A percentile compares a stretch with the other conserved stretches of the same genome.
phyloP scores from a whole-genome alignment of 73 alveolate genomes.

The Halteria grandinella region DNA sequence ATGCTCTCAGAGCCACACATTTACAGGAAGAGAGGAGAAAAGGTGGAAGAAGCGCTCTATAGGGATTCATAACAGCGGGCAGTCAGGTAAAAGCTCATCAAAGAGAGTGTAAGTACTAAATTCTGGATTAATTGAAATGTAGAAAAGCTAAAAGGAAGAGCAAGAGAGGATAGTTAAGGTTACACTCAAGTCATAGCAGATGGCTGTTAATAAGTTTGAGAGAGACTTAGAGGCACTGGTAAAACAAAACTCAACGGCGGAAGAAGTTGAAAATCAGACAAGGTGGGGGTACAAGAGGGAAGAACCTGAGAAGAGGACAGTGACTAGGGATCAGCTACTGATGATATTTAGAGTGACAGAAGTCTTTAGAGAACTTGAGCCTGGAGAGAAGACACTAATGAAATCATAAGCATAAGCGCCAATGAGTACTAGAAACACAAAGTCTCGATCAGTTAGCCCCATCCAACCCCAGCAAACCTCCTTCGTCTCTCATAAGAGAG shows the following conservation, averaged over 20 bases:
- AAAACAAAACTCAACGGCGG: neutral
- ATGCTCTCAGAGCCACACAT: constrained; percentile 32
- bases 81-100: constrained; percentile 18
- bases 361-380: constrained; percentile 1
- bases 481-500: neutral
- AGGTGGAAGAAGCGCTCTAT: constrained; percentile 32
- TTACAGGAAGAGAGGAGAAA: constrained; percentile 21
- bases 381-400: neutral
- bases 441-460: neutral
- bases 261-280: neutral
- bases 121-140: no score
- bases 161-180: neutral
- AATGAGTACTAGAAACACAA: no score
- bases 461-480: neutral
- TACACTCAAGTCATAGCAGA: constrained; percentile 1
- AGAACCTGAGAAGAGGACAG: neutral
- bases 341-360: constrained; percentile 11
- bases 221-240: constrained; percentile 16
- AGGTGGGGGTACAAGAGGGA: neutral
- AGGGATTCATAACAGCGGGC: constrained; percentile 11
- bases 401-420: neutral
- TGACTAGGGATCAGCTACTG: constrained; percentile 2
- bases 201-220: constrained; percentile 27
- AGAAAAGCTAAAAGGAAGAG: no score
- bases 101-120: constrained; percentile 16